Percentiles rank a stretch among this genome's conserved stretches.
These are phyloP conservation scores for Centaurea solstitialis DNA, from an alignment of 129 eudicot species.

Conservation along the genomic window DNA sequence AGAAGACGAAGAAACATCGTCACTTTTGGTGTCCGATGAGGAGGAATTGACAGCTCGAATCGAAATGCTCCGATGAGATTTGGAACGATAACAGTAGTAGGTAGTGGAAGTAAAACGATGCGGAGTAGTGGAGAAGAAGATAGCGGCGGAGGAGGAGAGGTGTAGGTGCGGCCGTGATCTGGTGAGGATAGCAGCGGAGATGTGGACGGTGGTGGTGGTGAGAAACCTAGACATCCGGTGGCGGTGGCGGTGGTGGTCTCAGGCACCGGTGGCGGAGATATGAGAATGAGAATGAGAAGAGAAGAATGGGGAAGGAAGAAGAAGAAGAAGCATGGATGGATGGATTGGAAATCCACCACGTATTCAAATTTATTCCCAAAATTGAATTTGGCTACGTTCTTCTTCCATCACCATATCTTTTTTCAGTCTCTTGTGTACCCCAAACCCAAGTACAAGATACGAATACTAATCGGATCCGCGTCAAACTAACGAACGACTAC, in stretches of 20 bases:
- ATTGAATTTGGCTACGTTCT: not conserved
- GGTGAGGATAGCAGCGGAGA: constrained; percentile 36
- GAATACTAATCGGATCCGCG: no score
- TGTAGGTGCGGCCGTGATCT: constrained; percentile 22
- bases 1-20: constrained; percentile 14
- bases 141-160: constrained; percentile 1
- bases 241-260: constrained; percentile 1
- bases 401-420: not conserved
- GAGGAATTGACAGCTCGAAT: constrained; percentile 32
- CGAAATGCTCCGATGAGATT: constrained; percentile 8
- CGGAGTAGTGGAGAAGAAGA: constrained; percentile 16
- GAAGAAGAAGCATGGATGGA: constrained; percentile 34
- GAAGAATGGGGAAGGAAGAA: not conserved
- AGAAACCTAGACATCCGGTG: constrained; percentile 36
- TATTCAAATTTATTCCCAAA: not conserved
- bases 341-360: constrained; percentile 28
- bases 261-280: constrained; percentile 17
- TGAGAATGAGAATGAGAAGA: constrained; percentile 9
- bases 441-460: no score
- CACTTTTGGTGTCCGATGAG: constrained; percentile 25
- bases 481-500: no score
- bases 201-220: constrained; percentile 35
- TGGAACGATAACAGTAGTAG: not conserved
- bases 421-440: no score
- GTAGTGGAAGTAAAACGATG: constrained; percentile 12